Percentiles rank a stretch among this genome's conserved stretches.
These are phyloP conservation scores for Coelastrella sp. DNA, from an alignment of 139 green algal species.

Conservation along the genomic window DNA sequence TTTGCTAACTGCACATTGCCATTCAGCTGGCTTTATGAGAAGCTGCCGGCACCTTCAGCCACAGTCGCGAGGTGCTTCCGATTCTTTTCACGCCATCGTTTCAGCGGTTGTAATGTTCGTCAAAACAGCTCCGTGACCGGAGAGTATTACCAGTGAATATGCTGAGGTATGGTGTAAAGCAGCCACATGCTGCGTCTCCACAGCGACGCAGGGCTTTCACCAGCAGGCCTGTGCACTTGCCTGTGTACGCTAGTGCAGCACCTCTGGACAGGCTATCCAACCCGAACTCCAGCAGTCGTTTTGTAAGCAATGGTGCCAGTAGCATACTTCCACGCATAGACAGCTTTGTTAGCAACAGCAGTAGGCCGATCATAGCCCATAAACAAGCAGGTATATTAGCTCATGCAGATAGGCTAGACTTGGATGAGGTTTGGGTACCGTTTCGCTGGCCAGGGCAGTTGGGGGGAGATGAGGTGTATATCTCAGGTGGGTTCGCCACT, in stretches of 20 bases:
- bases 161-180: not conserved
- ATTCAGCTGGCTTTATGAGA: too few species aligned
- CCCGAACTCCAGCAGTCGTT: not conserved
- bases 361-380: not conserved
- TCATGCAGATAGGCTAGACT: conserved; percentile 16
- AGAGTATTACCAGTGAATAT: not conserved
- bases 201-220: not conserved
- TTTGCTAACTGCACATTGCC: too few species aligned
- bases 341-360: not conserved
- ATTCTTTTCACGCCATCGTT: not conserved
- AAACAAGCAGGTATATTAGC: not conserved
- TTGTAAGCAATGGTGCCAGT: not conserved
- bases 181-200: not conserved
- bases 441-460: conserved; percentile 48
- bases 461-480: conserved; percentile 37
- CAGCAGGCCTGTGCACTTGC: conserved; percentile 16
- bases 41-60: too few species aligned
- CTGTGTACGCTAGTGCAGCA: not conserved
- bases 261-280: not conserved
- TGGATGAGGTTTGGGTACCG: conserved; percentile 36
- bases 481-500: conserved; percentile 25
- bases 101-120: not conserved
- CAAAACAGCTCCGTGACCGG: not conserved
- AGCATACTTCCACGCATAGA: not conserved
- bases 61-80: too few species aligned